Evolutionary conservation across 495 filamentous ascomycete species (phyloP).

Genomic region (Stereocaulon alpinum): DNA sequence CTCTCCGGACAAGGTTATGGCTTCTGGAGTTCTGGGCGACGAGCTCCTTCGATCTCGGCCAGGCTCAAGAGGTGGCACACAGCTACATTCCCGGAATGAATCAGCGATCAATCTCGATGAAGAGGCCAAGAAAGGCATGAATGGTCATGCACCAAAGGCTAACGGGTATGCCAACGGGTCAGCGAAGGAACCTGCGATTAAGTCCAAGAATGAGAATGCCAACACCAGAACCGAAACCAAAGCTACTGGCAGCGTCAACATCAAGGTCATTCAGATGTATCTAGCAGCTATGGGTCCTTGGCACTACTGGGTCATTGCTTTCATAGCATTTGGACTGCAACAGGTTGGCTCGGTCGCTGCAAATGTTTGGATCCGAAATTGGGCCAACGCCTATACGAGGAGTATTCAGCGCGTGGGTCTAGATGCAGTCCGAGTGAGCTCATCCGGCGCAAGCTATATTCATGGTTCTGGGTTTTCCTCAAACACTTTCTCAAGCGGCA

Average conservation of each 20-base stretch:
- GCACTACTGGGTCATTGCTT: conserved; percentile 81
- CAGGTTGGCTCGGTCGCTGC: conserved; percentile 76
- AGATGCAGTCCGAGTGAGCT: neutral
- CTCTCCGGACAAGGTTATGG: conserved; percentile 60
- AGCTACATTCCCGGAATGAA: conserved; percentile 60
- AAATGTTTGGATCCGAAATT: conserved; percentile 89
- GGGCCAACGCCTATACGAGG: conserved; percentile 56
- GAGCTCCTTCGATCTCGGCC: conserved; percentile 66
- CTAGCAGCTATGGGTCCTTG: conserved; percentile 81
- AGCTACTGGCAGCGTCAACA: conserved; percentile 74
- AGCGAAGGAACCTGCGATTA: conserved; percentile 22
- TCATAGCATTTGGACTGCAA: conserved; percentile 63
- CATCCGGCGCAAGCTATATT: neutral
- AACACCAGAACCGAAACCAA: conserved; percentile 58
- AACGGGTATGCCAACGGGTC: conserved; percentile 32
- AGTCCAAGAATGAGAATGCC: conserved; percentile 30
- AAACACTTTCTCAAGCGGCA: conserved; percentile 30
- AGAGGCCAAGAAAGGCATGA: conserved; percentile 21
- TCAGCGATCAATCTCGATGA: conserved; percentile 48
- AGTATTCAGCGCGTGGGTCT: neutral
- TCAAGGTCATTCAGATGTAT: conserved; percentile 74
- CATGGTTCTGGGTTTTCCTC: conserved; percentile 17
- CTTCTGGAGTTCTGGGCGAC: conserved; percentile 76
- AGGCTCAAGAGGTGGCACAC: conserved; percentile 52
- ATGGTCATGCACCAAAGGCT: conserved; percentile 22